Percentiles rank a stretch among this genome's conserved stretches.
These are phyloP conservation scores for Boletellus emodensis DNA, from an alignment of 768 basidiomycete genomes.

Conservation along the genomic window DNA sequence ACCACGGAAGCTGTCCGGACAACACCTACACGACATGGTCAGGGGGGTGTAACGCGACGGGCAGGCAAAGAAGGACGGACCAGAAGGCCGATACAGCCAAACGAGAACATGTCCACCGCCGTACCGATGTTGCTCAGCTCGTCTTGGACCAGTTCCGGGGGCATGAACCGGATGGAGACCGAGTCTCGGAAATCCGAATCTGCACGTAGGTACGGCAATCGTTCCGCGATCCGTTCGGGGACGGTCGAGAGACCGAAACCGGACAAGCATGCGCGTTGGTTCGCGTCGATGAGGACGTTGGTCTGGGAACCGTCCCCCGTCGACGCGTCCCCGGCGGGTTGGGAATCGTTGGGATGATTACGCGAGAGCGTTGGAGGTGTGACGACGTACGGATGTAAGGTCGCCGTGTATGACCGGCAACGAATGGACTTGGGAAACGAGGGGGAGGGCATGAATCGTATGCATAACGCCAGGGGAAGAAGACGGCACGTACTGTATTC, in stretches of 20 bases:
- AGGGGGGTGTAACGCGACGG: no score
- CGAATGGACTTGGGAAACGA: slow-evolving; percentile 5
- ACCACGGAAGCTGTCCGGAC: slow-evolving; percentile 13
- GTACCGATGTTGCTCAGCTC: background rate
- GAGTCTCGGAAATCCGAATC: slow-evolving; percentile 10
- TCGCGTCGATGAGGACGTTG: slow-evolving; percentile 14
- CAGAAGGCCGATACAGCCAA: slow-evolving; percentile 12
- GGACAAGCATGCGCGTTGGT: slow-evolving; percentile 4
- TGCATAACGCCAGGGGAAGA: background rate
- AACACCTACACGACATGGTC: slow-evolving; percentile 11
- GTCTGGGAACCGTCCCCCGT: background rate
- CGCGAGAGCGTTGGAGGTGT: background rate
- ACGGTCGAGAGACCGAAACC: slow-evolving; percentile 13
- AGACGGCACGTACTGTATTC: slow-evolving; percentile 9
- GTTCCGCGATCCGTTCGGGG: slow-evolving; percentile 11
- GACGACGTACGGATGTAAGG: slow-evolving; percentile 11
- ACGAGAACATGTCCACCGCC: slow-evolving; percentile 9
- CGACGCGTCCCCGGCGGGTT: no score
- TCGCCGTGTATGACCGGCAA: slow-evolving; percentile 14
- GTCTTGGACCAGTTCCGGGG: slow-evolving; percentile 10
- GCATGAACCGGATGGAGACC: slow-evolving; percentile 13
- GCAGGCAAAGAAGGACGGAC: no score
- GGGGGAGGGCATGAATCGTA: no score
- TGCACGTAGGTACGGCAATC: slow-evolving; percentile 7
- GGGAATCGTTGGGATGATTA: no score